Evolutionary conservation across 352 stramenopile genomes (phyloP), one percentile per base, ranked within the genome.

Genomic region (Phytopythium chamaehyphon): DNA sequence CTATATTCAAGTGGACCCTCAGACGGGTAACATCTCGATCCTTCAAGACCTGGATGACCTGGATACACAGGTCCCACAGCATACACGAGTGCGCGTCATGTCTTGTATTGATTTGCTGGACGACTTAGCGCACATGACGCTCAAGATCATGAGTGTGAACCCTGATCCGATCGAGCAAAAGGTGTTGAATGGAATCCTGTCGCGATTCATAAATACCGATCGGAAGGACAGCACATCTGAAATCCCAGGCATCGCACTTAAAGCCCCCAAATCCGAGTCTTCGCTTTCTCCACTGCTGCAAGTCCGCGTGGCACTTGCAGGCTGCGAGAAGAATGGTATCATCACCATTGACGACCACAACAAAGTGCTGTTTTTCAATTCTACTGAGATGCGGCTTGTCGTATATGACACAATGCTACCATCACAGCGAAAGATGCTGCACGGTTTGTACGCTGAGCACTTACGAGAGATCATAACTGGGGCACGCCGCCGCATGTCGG

Each of bases 61-160:
- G 50, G 77, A 91, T 53, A 86, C 84, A 52, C 57, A 88, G 26
- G 71, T 91, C 0, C 79, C 80, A 0, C 73, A 89, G 49, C 77
- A 91, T 45, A 88, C 79, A 3, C 71, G 80, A 19, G 77, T 76
- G 5, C 73, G 80, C 0, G 80, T 91, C 11, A 86, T 89, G 80
- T 76, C 71, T 2, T 86, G 82, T 39, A 59, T 88, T 2, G 76
- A 87, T 40, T 59, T 52, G 0, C 63, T 91, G 0, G 66, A 85
- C 18, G 57, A 64, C 0, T 56, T 86, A 3, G 71, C 73, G 1
- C 80, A 91, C 35, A 69, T 83, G 35, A 73, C 80, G 1, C 62
- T 91, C 12, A 86, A 83, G 24, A 44, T 91, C 8, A 68, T 86
- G 23, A 87, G 77, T 39, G 81, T 86, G 33, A 74, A 86, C 39